Conservation (phyloP, 805 yeast genomes). For the Sugiyamaella chiloensis region DNA sequence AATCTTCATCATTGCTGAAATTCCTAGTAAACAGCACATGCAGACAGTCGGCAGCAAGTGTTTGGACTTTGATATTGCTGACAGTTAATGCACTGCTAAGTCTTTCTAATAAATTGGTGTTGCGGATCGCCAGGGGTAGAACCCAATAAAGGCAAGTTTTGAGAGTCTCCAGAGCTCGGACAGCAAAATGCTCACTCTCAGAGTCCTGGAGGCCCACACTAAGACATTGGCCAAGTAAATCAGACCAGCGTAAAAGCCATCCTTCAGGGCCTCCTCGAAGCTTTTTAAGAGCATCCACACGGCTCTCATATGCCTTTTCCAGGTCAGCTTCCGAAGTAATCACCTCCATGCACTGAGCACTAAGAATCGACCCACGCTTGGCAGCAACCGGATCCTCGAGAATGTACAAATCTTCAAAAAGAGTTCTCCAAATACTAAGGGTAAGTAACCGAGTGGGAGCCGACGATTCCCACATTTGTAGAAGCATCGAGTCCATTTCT, state of each 20-base stretch:
- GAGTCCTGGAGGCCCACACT: conserved; percentile 34
- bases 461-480: conserved; percentile 68
- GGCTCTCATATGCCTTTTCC: conserved; percentile 59
- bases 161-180: conserved; percentile 72
- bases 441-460: conserved; percentile 69
- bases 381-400: conserved; percentile 90
- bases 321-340: conserved; percentile 69
- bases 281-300: conserved; percentile 51
- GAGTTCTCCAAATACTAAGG: conserved; percentile 71
- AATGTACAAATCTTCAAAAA: conserved; percentile 90
- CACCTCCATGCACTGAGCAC: conserved; percentile 80
- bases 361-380: conserved; percentile 69
- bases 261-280: conserved; percentile 75
- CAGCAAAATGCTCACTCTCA: conserved; percentile 45
- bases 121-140: conserved; percentile 66
- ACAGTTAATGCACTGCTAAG: conserved; percentile 53
- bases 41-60: conserved; percentile 84
- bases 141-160: conserved; percentile 93
- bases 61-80: conserved; percentile 61
- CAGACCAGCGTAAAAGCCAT: conserved; percentile 81
- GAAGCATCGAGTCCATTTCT: conserved; percentile 76
- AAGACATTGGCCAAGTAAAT: conserved; percentile 45
- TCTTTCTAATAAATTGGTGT: conserved; percentile 61
- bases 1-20: conserved; percentile 63
- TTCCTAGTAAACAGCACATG: conserved; percentile 83